Evolutionary conservation across 768 basidiomycete species (phyloP).

Genomic region (Tylopilus subfusipes): DNA sequence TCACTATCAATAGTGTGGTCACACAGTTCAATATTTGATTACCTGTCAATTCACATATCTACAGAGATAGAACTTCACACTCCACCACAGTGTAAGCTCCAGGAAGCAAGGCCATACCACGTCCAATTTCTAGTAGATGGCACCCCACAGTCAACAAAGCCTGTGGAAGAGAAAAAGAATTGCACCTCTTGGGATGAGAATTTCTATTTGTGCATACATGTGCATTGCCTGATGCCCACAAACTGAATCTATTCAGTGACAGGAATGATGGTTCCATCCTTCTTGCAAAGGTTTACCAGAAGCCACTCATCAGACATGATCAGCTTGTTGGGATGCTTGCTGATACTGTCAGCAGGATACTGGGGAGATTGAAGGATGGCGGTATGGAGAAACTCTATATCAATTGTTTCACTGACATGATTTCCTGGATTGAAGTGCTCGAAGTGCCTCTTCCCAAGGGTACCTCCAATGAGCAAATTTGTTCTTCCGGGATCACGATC

Average conservation of each 20-base stretch:
- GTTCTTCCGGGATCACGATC: constrained; percentile 6
- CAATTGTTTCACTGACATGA: background rate
- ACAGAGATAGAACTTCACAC: constrained; percentile 14
- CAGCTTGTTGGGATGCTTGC: constrained; percentile 11
- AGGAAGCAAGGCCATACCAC: constrained; percentile 9
- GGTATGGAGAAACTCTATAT: constrained; percentile 1
- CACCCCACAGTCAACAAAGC: constrained; percentile 13
- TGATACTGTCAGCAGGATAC: constrained; percentile 8
- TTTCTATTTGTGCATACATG: constrained; percentile 16
- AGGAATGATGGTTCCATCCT: constrained; percentile 11
- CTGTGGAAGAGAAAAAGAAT: constrained; percentile 8
- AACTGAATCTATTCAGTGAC: constrained; percentile 11
- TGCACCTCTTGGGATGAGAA: constrained; percentile 9
- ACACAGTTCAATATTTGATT: background rate
- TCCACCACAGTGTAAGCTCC: background rate
- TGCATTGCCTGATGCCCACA: background rate
- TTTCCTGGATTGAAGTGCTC: constrained; percentile 6
- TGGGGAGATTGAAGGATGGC: constrained; percentile 9
- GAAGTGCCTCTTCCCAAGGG: constrained; percentile 7
- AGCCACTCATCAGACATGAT: constrained; percentile 2
- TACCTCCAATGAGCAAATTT: background rate
- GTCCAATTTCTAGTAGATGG: constrained; percentile 9
- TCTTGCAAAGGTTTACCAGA: constrained; percentile 11
- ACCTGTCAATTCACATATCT: background rate
- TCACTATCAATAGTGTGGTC: constrained; percentile 10